Evolutionary conservation across 2,329 filamentous ascomycete genomes (phyloP), one percentile per base, ranked within the genome.

Genomic region (Aureobasidium zeae): DNA sequence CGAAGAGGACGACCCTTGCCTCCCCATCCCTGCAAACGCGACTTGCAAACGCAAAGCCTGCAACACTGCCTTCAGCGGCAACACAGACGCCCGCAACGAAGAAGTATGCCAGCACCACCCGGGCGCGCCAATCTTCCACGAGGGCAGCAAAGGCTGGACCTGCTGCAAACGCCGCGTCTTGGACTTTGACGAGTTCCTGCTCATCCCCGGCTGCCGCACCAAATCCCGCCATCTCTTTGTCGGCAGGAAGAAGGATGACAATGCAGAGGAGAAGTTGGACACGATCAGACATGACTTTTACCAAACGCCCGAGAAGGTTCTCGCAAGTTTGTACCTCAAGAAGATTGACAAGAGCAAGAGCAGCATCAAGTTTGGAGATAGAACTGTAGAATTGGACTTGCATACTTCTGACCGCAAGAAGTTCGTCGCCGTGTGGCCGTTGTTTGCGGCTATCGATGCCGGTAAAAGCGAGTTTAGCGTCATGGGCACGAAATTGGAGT

Each of bases 131-230:
- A 81, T 98, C 53, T 98, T 98, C 68, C 91, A 98, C 63, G 91
- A 98, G 69, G 91, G 91, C 25, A 94, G 86, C 67, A 98, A 98
- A 70, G 91, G 91, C 1, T 98, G 91, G 73, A 87, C 80, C 48
- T 98, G 91, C 71, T 98, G 91, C 69, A 96, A 96, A 75, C 74
- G 86, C 55, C 76, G 87, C 26, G 91, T 98, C 46, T 68, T 98
- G 47, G 91, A 98, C 60, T 98, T 98, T 63, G 88, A 98, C 62
- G 83, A 96, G 64, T 98, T 98, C 66, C 80, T 98, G 80, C 91
- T 85, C 65, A 89, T 98, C 48, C 79, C 84, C 55, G 91, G 91
- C 1, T 98, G 91, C 67, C 79, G 79, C 61, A 87, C 82, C 31
- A 91, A 88, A 65, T 69, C 72, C 31, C 72, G 75, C 48, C 91